A percentile compares a stretch with the other conserved stretches of the same genome.
phyloP scores from a whole-genome alignment of 805 yeast genomes.

The Ogataea philodendri region DNA sequence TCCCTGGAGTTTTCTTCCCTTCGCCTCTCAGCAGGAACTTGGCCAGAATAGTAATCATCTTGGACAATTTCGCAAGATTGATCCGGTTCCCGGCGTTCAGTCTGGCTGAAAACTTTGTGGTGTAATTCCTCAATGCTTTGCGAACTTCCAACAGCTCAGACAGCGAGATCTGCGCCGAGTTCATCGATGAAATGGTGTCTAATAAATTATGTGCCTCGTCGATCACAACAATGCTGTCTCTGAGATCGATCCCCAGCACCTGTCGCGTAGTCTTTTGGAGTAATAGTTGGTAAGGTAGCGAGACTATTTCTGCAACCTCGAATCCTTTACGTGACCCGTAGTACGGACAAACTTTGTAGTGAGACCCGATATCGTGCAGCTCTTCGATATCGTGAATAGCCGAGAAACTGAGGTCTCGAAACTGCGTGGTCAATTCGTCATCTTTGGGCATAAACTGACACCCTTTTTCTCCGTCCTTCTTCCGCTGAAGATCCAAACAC shows the following conservation, averaged over 20 bases:
- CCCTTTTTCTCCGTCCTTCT: conserved; percentile 19
- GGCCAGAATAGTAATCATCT: conserved; percentile 51
- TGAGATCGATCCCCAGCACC: conserved; percentile 55
- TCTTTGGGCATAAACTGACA: conserved; percentile 45
- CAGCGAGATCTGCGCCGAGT: conserved; percentile 57
- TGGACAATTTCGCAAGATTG: conserved; percentile 60
- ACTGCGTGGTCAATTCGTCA: conserved; percentile 36
- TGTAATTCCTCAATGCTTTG: conserved; percentile 52
- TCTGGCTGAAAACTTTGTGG: conserved; percentile 56
- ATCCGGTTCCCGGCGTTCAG: conserved; percentile 72
- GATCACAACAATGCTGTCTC: conserved; percentile 67
- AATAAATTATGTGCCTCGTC: conserved; percentile 92
- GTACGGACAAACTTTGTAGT: conserved; percentile 71
- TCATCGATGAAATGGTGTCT: conserved; percentile 69
- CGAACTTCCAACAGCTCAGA: conserved; percentile 46
- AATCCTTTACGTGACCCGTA: conserved; percentile 64
- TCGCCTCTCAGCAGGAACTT: conserved; percentile 41
- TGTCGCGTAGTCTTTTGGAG: conserved; percentile 60
- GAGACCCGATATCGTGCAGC: conserved; percentile 55
- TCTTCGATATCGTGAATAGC: conserved; percentile 79
- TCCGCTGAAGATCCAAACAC: conserved; percentile 67
- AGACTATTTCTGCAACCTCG: conserved; percentile 65
- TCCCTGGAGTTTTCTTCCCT: conserved; percentile 47
- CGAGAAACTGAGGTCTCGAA: conserved; percentile 55
- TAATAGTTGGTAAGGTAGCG: conserved; percentile 82